Evolutionary conservation across 192 early-diverging fungal genomes (phyloP).

Genomic region (Neocallimastix lanati): DNA sequence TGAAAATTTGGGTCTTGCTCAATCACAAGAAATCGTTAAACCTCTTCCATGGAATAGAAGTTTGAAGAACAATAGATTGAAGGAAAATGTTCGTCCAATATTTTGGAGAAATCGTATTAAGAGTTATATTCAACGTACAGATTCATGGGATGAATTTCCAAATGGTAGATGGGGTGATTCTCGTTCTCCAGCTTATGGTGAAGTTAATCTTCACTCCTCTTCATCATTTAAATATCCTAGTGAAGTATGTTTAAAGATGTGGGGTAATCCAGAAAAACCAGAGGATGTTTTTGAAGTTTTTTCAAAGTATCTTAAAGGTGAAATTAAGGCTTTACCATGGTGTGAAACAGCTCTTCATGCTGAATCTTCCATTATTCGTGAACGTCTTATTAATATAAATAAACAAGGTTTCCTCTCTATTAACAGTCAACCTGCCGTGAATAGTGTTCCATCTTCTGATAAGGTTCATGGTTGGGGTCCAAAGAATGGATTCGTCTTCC

Average conservation of each 20-base stretch:
- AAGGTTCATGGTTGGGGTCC: slow-evolving; percentile 84
- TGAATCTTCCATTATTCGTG: slow-evolving; percentile 59
- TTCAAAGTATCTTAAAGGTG: slow-evolving; percentile 61
- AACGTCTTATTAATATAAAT: slow-evolving; percentile 52
- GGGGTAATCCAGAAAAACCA: slow-evolving; percentile 50
- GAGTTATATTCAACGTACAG: slow-evolving; percentile 77
- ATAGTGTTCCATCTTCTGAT: slow-evolving; percentile 65
- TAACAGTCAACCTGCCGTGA: slow-evolving; percentile 87
- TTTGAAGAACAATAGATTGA: slow-evolving; percentile 66
- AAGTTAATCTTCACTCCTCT: slow-evolving; percentile 13
- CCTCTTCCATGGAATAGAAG: slow-evolving; percentile 66
- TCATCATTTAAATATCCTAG: slow-evolving; percentile 1
- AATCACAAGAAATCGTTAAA: slow-evolving; percentile 43
- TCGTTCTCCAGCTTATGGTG: slow-evolving; percentile 75
- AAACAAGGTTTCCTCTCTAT: slow-evolving; percentile 77
- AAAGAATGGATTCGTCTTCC: slow-evolving; percentile 78
- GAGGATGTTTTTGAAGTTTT: slow-evolving; percentile 60
- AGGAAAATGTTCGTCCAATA: slow-evolving; percentile 94
- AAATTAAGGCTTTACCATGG: slow-evolving; percentile 79
- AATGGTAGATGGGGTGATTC: slow-evolving; percentile 98
- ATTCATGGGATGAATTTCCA: slow-evolving; percentile 92
- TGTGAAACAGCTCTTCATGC: slow-evolving; percentile 57
- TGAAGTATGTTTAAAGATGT: slow-evolving; percentile 52
- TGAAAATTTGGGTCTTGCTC: slow-evolving; percentile 62
- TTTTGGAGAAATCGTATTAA: slow-evolving; percentile 93